A percentile compares a stretch with the other conserved stretches of the same genome.
Evolutionary conservation across 306 rosid genomes (phyloP).

Genomic region (Nissolia schottii): DNA sequence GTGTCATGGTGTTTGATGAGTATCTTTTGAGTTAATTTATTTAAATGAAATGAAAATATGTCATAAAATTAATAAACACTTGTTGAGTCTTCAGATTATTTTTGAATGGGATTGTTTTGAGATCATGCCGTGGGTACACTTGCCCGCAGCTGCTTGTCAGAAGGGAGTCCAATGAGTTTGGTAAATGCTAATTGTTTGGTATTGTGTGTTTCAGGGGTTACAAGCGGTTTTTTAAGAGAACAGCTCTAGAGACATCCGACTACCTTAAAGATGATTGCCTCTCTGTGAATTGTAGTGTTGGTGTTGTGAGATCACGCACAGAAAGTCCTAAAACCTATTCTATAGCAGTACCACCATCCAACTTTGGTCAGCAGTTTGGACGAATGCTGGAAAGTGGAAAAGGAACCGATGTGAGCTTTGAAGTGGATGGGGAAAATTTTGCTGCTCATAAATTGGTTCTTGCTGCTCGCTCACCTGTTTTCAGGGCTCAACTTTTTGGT

Average conservation of each 20-base stretch:
- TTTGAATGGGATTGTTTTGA: not conserved
- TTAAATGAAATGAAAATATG: not conserved
- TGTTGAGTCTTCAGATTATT: not conserved
- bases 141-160: not conserved
- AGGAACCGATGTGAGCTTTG: slow-evolving; percentile 66
- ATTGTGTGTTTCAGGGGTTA: slow-evolving; percentile 66
- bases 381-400: slow-evolving; percentile 61
- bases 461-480: slow-evolving; percentile 83
- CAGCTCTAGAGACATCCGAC: slow-evolving; percentile 65
- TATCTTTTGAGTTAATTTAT: not conserved
- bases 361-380: slow-evolving; percentile 64
- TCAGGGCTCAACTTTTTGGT: slow-evolving; percentile 81
- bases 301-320: slow-evolving; percentile 69
- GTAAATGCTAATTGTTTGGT: slow-evolving; percentile 11
- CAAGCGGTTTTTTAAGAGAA: slow-evolving; percentile 74
- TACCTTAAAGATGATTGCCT: slow-evolving; percentile 80
- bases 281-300: slow-evolving; percentile 67
- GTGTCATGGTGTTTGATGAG: not conserved
- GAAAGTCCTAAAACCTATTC: slow-evolving; percentile 71
- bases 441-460: slow-evolving; percentile 71
- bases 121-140: not conserved
- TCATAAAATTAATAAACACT: not conserved
- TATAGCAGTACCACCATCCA: slow-evolving; percentile 48
- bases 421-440: slow-evolving; percentile 59
- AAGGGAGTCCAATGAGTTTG: not conserved